Evolutionary conservation across 805 yeast species (phyloP), one percentile per base, ranked within the genome.

Genomic region (Starmerella stigmatis): DNA sequence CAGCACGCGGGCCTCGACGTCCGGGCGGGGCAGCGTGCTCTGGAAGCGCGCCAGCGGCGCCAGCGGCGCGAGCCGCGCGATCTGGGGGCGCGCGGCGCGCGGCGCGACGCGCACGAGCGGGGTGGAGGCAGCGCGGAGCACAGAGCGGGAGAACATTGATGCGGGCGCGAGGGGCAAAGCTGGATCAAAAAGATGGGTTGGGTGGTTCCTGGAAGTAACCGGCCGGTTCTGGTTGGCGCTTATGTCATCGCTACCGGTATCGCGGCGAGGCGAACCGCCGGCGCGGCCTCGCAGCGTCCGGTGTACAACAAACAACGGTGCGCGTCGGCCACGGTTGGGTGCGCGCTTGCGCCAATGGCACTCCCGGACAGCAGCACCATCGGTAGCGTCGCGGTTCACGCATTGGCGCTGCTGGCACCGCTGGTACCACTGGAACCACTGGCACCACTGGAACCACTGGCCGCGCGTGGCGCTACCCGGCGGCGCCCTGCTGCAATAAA

Each of bases 1-100:
- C 51, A 81, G 68, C 44, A 92, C 82, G 68, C 96, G 78, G 52
- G 75, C 71, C 56, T 86, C 75, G 53, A 88, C 88, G 62, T 85
- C 96, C 32, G 79, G 82, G 62, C 78, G 76, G 50, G 81, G 69
- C 57, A 86, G 68, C 19, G 56, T 37, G 57, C 58, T 55, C 52
- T 52, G 55, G 54, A 57, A 55, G 39, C 59, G 58, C 19, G 45
- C 53, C 29, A 46, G 28, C 43, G 39, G 58, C 19, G 45, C 53
- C 29, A 46, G 28, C 43, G 39, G 38, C 17, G 57, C 51, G 36
- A 50, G 29, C 36, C 47, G 47, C 21, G 52, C 42, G 35, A 49
- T 21, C 40, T 36, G 40, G 15, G 40, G 40, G 29, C 40, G 40
- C 30, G 17, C 29, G 29, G 40, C 40, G 29, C 51, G 54, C 33